Evolutionary conservation across 768 basidiomycete species (phyloP), one percentile per base, ranked within the genome.

Genomic region (Trichaptum fuscoviolaceum): DNA sequence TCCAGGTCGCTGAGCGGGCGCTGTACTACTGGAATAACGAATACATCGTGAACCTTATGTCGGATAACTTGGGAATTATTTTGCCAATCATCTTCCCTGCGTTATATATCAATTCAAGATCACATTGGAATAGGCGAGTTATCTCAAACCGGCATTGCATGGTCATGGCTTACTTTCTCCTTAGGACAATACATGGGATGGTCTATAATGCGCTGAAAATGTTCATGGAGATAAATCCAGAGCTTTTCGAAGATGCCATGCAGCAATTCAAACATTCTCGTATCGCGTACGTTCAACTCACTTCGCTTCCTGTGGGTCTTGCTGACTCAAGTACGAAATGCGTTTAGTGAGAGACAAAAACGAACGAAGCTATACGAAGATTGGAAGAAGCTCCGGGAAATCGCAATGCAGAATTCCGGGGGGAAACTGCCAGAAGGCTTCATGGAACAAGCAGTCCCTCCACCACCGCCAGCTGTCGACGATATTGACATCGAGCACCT

Each of bases 21-120:
- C 78, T 99, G 67, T 84, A 97, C 71, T 99, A 97, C 77, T 99
- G 97, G 97, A 98, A 99, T 80, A 99, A 99, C 80, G 97, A 99
- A 80, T 99, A 99, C 79, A 96, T 99, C 70, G 93, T 99, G 72
- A 99, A 97, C 77, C 86, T 99, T 64, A 99, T 99, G 94, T 93
- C 94, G 76, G 95, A 99, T 73, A 99, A 99, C 75, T 84, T 99
- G 69, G 77, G 86, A 25, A 78, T 89, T 68, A 87, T 99, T 67
- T 83, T 99, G 34, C 97, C 97, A 7, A 93, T 99, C 73, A 95
- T 99, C 63, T 99, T 99, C 82, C 95, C 96, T 30, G 92, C 96
- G 7, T 78, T 99, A 69, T 98, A 96, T 76, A 90, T 89, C 57
- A 99, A 98, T 77, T 98, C 96, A 60, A 95, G 92, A 77, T 88